Conservation (phyloP, 768 basidiomycete genomes). For the Macrocybe gigantea region DNA sequence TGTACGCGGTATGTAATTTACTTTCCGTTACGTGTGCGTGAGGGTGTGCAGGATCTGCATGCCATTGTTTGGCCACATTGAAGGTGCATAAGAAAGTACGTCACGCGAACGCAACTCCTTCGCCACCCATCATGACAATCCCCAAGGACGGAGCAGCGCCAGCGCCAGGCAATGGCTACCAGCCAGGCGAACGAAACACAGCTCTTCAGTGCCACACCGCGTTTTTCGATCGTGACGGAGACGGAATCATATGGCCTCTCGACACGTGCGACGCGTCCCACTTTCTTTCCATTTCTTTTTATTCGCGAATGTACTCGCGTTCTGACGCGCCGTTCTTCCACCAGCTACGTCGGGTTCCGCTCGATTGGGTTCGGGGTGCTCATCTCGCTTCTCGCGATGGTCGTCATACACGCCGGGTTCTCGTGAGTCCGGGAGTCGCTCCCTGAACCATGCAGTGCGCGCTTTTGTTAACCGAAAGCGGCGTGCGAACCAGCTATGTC, state of each 20-base stretch:
- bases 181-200: conserved; percentile 23
- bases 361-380: conserved; percentile 31
- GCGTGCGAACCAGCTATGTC: conserved; percentile 20
- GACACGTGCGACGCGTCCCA: conserved; percentile 29
- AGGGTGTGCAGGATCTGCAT: too few relatives aligned
- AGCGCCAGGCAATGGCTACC: conserved; percentile 25
- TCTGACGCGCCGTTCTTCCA: neutral
- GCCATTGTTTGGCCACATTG: too few relatives aligned
- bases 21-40: too few relatives aligned
- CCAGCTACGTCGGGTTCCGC: conserved; percentile 32
- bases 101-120: too few relatives aligned
- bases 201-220: conserved; percentile 36
- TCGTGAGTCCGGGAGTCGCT: conserved; percentile 25
- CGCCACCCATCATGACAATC: conserved; percentile 21
- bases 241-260: conserved; percentile 39
- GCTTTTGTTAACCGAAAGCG: neutral
- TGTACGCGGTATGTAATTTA: too few relatives aligned
- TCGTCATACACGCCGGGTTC: conserved; percentile 32
- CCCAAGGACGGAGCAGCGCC: conserved; percentile 20
- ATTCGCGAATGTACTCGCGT: neutral
- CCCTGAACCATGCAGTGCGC: neutral
- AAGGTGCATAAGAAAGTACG: too few relatives aligned
- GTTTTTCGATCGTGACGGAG: conserved; percentile 39
- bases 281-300: neutral
- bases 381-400: conserved; percentile 26